Evolutionary conservation across 192 early-diverging fungal genomes (phyloP).

Genomic region (Powellomyces hirtus): DNA sequence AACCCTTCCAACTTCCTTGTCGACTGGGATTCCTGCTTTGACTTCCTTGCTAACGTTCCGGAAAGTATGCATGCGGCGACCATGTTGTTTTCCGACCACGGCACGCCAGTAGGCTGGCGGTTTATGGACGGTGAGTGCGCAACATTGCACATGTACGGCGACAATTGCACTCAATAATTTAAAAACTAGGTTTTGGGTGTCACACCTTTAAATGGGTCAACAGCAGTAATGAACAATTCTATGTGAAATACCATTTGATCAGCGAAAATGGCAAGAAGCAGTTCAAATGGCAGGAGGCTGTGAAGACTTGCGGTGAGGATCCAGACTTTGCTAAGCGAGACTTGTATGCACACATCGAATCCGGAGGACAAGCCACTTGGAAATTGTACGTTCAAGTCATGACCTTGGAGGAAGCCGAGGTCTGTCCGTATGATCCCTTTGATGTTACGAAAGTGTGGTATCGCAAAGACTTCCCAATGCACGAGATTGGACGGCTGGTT

Average conservation of each 20-base stretch:
- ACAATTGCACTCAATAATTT: no score
- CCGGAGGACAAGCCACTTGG: background rate
- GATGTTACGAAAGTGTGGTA: background rate
- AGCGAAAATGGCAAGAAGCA: background rate
- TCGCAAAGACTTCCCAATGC: background rate
- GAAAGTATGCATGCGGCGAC: background rate
- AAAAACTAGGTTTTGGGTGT: background rate
- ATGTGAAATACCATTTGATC: background rate
- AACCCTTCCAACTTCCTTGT: background rate
- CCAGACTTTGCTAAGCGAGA: conserved; percentile 1
- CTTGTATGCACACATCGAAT: background rate
- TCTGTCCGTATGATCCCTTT: background rate
- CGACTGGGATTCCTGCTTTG: background rate
- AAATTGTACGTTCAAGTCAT: background rate
- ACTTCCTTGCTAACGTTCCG: conserved; percentile 2
- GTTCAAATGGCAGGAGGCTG: background rate
- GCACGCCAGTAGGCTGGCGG: background rate
- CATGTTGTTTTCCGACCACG: background rate
- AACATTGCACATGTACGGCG: no score
- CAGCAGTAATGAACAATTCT: background rate
- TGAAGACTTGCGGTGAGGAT: background rate
- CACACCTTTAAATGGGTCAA: conserved; percentile 9
- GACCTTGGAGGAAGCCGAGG: background rate
- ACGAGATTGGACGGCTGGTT: background rate
- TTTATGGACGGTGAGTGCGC: conserved; percentile 5